Evolutionary conservation across 2,329 filamentous ascomycete species (phyloP).

Genomic region (Westerdykella ornata): DNA sequence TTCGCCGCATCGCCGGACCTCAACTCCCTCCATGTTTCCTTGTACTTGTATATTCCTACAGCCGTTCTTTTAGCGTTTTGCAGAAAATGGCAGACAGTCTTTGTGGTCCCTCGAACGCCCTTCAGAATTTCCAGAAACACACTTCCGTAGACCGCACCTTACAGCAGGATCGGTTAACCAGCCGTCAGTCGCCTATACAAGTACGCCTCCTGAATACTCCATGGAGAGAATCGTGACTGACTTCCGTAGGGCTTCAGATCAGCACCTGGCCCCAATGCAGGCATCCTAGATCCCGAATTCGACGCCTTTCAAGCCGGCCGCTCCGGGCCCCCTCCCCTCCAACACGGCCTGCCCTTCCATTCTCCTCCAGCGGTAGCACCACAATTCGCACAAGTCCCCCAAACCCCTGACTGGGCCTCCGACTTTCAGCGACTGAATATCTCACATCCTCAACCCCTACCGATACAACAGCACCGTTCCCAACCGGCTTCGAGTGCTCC

Average conservation of each 20-base stretch:
- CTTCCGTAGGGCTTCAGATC: conserved; percentile 56
- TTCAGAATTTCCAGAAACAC: conserved; percentile 68
- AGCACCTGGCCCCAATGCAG: conserved; percentile 45
- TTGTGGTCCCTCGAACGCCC: conserved; percentile 68
- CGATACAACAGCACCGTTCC: conserved; percentile 44
- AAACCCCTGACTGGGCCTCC: conserved; percentile 42
- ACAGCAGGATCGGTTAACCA: conserved; percentile 63
- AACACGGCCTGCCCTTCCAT: conserved; percentile 34
- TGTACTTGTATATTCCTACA: not conserved
- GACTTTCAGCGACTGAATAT: conserved; percentile 47
- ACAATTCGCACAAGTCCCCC: conserved; percentile 28
- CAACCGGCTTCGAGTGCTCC: conserved; percentile 28
- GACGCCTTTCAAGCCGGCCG: conserved; percentile 58
- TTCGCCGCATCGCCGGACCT: not conserved
- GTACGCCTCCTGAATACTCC: conserved; percentile 37
- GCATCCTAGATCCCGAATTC: conserved; percentile 59
- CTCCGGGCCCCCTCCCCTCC: conserved; percentile 33
- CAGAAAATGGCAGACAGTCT: conserved; percentile 57
- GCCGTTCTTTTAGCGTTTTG: conserved; percentile 3
- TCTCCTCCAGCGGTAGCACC: conserved; percentile 14
- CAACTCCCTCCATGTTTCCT: not conserved
- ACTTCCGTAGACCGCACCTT: conserved; percentile 60
- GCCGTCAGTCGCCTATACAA: conserved; percentile 50
- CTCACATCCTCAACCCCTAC: conserved; percentile 36
- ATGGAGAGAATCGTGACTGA: conserved; percentile 10